A percentile compares a stretch with the other conserved stretches of the same genome.
These are phyloP conservation scores for Porcisia hertigi DNA, from an alignment of 208 protist species.

Conservation along the genomic window DNA sequence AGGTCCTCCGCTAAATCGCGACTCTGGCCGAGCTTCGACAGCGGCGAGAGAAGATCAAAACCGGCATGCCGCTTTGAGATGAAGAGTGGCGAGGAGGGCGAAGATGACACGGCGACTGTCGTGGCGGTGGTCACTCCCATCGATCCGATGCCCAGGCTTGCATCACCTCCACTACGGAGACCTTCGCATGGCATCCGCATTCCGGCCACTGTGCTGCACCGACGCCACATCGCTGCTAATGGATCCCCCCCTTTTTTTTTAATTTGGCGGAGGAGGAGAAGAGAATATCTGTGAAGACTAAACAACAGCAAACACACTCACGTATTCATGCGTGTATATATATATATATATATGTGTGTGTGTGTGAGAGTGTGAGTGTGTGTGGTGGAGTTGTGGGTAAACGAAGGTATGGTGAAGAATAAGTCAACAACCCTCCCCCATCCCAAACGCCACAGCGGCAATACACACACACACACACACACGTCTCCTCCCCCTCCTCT, in stretches of 20 bases:
- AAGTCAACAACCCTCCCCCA: too few species aligned
- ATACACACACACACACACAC: too few species aligned
- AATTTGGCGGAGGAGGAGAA: not conserved
- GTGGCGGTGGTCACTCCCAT: not conserved
- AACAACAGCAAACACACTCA: not conserved
- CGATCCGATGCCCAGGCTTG: not conserved
- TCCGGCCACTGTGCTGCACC: constrained; percentile 10
- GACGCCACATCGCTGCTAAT: constrained; percentile 17
- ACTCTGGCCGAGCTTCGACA: constrained; percentile 84
- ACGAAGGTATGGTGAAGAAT: too few species aligned
- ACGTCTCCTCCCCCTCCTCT: too few species aligned
- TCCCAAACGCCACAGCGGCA: too few species aligned
- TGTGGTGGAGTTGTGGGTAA: not conserved
- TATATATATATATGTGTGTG: not conserved
- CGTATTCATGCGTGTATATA: not conserved
- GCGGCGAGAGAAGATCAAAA: constrained; percentile 72
- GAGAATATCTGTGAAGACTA: not conserved
- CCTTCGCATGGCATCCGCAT: constrained; percentile 1
- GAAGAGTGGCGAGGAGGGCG: constrained; percentile 26
- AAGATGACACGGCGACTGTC: not conserved
- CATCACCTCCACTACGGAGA: not conserved
- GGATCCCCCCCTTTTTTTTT: not conserved
- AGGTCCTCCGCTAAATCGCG: constrained; percentile 72
- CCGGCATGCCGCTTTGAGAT: constrained; percentile 41
- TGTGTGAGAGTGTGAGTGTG: not conserved